Evolutionary conservation across 495 filamentous ascomycete genomes (phyloP), one percentile per base, ranked within the genome.

Genomic region (Xylaria grammica): DNA sequence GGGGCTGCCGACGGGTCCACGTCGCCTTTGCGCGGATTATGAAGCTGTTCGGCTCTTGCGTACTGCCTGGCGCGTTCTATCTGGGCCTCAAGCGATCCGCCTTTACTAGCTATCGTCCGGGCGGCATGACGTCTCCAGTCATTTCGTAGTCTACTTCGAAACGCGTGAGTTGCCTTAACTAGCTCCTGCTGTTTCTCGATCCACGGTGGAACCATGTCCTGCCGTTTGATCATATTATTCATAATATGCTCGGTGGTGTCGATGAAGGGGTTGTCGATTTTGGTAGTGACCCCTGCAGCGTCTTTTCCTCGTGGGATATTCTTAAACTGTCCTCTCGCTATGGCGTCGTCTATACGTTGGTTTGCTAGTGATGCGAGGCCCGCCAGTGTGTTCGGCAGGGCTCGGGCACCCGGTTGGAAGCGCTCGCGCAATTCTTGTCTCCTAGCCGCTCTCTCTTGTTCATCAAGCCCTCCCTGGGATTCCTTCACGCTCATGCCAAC

Each of bases 181-280:
- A 99, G 79, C 68, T 97, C 94, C 74, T 97, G 95, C 75, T 99
- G 95, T 73, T 97, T 98, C 75, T 98, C 95, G 52, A 99, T 97
- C 96, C 90, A 93, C 0, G 89, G 90, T 0, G 90, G 90, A 3
- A 90, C 87, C 48, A 92, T 87, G 10, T 91, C 95, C 74, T 99
- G 95, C 60, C 91, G 90, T 78, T 97, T 90, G 65, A 99, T 97
- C 72, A 98, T 97, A 78, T 96, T 96, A 74, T 99, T 99, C 89
- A 99, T 89, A 68, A 98, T 91, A 73, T 97, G 97, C 76, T 97
- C 94, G 0, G 96, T 98, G 1, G 95, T 98, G 73, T 98, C 93
- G 36, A 98, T 84, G 72, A 95, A 99, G 0, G 96, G 93, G 70
- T 88, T 95, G 65, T 88, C 89, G 2, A 91, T 91, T 69, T 92